phyloP scores from a whole-genome alignment of 139 green algal species.

The Chlamydomonas sphaeroides region DNA sequence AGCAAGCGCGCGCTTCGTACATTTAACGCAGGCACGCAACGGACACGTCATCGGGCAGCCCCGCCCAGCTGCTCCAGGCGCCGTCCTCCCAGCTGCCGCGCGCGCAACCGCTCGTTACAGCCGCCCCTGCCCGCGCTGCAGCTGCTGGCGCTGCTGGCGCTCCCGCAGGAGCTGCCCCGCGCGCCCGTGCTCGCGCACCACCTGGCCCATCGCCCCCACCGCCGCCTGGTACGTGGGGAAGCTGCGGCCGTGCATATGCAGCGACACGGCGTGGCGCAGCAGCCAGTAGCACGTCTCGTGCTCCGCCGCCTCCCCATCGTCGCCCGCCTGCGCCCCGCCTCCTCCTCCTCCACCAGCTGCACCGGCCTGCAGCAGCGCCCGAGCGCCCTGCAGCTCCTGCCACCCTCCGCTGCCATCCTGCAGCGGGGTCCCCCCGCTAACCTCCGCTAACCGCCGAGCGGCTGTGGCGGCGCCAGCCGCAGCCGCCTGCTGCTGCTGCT shows the following conservation, averaged over 20 bases:
- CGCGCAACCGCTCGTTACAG: no score
- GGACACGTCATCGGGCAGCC: no score
- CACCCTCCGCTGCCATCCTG: no score
- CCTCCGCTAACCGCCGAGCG: no score
- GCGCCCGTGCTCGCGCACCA: not conserved
- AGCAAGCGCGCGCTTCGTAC: no score
- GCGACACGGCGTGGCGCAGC: slow-evolving; percentile 20
- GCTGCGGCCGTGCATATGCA: slow-evolving; percentile 39
- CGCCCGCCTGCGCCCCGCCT: not conserved
- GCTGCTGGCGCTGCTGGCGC: not conserved
- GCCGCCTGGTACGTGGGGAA: slow-evolving; percentile 1
- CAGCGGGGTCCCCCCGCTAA: no score
- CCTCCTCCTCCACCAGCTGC: not conserved
- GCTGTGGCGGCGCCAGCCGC: no score
- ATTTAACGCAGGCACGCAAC: no score
- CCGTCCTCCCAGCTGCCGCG: no score
- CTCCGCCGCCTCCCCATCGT: not conserved
- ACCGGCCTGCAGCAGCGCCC: not conserved
- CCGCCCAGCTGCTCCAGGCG: no score
- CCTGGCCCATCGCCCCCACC: not conserved
- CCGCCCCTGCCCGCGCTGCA: not conserved
- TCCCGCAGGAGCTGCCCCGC: not conserved
- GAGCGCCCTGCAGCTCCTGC: no score
- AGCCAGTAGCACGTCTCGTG: slow-evolving; percentile 11
- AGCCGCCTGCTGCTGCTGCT: no score